Evolutionary conservation across 441 rosid genomes (phyloP).

Genomic region (Populus hybrid): DNA sequence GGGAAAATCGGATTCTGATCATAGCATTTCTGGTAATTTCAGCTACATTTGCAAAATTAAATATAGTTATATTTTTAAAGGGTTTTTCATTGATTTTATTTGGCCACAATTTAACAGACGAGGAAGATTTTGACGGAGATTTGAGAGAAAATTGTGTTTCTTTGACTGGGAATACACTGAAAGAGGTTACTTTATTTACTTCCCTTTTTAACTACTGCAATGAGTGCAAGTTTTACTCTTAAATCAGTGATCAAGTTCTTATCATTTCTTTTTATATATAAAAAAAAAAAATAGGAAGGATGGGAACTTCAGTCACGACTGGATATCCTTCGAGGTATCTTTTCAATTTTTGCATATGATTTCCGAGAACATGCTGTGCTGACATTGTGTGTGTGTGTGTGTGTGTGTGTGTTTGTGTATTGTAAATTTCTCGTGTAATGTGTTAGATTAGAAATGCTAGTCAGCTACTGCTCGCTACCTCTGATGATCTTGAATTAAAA

Average conservation of each 20-base stretch:
- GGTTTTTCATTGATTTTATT: not conserved
- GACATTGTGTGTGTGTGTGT: too few species aligned
- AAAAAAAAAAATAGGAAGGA: conserved; percentile 40
- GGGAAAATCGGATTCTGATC: conserved; percentile 66
- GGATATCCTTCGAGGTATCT: conserved; percentile 57
- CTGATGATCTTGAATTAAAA: not conserved
- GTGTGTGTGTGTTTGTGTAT: too few species aligned
- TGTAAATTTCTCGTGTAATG: not conserved
- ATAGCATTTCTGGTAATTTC: conserved; percentile 68
- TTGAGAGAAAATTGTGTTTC: conserved; percentile 36
- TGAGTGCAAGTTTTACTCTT: not conserved
- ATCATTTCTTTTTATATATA: too few species aligned
- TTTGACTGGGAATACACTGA: conserved; percentile 25
- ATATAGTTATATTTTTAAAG: not conserved
- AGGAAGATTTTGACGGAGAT: conserved; percentile 44
- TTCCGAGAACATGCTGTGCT: not conserved
- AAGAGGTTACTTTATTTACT: conserved; percentile 24
- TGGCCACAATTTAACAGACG: conserved; percentile 33
- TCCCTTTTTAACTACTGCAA: not conserved
- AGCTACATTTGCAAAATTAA: not conserved
- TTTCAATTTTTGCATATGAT: conserved; percentile 6
- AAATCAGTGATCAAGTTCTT: not conserved
- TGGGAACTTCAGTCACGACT: conserved; percentile 58
- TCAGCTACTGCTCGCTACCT: not conserved
- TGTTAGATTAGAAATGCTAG: not conserved